Conservation (phyloP, 2,329 filamentous ascomycete genomes). For the Aspergillus sp. region DNA sequence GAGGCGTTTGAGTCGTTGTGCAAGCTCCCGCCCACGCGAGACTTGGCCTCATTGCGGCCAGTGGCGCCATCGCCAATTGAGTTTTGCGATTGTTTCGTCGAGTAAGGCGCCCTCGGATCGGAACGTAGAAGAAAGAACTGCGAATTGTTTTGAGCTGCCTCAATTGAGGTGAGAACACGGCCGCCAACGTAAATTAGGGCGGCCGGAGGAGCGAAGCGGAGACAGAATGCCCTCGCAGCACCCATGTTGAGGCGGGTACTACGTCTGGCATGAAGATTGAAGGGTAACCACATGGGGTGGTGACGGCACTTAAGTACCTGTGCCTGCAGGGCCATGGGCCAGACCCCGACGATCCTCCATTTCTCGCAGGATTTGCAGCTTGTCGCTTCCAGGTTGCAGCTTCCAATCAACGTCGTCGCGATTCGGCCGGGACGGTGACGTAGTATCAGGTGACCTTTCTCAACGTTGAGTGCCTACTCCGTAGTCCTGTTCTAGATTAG, state of each 20-base stretch:
- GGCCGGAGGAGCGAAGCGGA: constrained; percentile 42
- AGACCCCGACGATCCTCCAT: constrained; percentile 23
- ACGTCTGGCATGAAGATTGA: constrained; percentile 24
- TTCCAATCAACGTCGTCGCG: constrained; percentile 1
- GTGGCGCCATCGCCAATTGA: constrained; percentile 14
- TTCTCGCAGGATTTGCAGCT: constrained; percentile 12
- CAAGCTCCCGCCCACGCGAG: constrained; percentile 3
- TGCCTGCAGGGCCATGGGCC: constrained; percentile 16
- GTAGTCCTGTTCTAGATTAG: background rate
- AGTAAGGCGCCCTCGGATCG: constrained; percentile 31
- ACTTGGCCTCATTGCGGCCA: constrained; percentile 8
- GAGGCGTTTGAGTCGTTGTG: constrained; percentile 29
- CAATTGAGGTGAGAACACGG: constrained; percentile 31
- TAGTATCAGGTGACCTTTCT: background rate
- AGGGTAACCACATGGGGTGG: constrained; percentile 28
- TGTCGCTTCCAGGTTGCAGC: background rate
- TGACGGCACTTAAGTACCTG: constrained; percentile 14
- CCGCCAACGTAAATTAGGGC: constrained; percentile 35
- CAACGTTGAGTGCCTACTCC: background rate
- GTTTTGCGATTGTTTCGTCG: constrained; percentile 26
- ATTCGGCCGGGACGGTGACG: background rate
- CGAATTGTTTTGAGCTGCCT: constrained; percentile 29
- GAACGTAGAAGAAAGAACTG: constrained; percentile 24
- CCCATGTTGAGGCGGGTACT: constrained; percentile 38
- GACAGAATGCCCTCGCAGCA: constrained; percentile 35